Percentiles rank a stretch among this genome's conserved stretches.
Conservation (phyloP, 371 early-diverging fungal species). For the Zychaea mexicana region DNA sequence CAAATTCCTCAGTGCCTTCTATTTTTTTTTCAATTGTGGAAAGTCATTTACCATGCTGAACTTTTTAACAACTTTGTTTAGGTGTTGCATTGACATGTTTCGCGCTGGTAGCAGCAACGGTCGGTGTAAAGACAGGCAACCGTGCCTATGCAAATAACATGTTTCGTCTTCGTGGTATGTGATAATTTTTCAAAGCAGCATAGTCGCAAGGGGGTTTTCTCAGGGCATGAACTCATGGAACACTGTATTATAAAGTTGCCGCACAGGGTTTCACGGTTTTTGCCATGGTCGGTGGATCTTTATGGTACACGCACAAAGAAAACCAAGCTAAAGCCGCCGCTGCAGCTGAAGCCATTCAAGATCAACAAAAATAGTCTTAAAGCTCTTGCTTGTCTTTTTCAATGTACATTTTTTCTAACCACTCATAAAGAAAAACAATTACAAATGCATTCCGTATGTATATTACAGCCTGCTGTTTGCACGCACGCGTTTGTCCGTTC, state of each 20-base stretch:
- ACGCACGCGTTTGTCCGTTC: neutral
- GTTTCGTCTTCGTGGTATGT: conserved; percentile 51
- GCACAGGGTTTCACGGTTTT: conserved; percentile 49
- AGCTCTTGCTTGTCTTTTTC: neutral
- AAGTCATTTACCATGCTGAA: neutral
- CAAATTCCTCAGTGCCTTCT: neutral
- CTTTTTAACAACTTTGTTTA: conserved; percentile 1
- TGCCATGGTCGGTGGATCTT: conserved; percentile 51
- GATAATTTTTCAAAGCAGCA: neutral
- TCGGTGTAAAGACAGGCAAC: conserved; percentile 50
- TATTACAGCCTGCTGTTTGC: neutral
- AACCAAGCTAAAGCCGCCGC: conserved; percentile 17
- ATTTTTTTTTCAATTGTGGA: neutral
- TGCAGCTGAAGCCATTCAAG: conserved; percentile 1
- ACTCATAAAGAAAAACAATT: neutral
- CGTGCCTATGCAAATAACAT: conserved; percentile 52
- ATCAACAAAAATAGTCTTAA: neutral
- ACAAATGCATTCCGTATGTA: no score
- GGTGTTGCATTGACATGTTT: conserved; percentile 56
- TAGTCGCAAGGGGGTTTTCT: no score
- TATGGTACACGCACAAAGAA: conserved; percentile 43
- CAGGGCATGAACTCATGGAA: neutral
- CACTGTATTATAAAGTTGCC: conserved; percentile 27
- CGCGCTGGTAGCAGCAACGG: conserved; percentile 50
- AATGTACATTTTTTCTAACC: neutral